These are phyloP conservation scores for Letharia lupina DNA, from an alignment of 495 filamentous ascomycete species.

Conservation along the genomic window DNA sequence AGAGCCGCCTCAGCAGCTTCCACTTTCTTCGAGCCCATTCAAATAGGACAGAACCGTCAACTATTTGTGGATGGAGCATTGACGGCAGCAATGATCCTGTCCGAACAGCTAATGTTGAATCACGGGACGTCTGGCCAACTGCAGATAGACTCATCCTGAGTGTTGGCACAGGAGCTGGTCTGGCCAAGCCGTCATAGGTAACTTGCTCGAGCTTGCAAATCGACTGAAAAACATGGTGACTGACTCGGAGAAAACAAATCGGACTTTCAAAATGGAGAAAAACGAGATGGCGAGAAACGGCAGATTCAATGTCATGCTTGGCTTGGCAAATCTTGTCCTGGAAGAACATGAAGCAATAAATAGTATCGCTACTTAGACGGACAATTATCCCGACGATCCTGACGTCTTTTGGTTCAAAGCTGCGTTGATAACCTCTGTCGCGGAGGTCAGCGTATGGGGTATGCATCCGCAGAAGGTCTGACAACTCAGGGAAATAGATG, in stretches of 20 bases:
- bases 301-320: slow-evolving; percentile 9
- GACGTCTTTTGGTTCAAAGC: slow-evolving; percentile 1
- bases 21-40: slow-evolving; percentile 35
- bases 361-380: slow-evolving; percentile 5
- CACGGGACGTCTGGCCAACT: slow-evolving; percentile 10
- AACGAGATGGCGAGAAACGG: neutral
- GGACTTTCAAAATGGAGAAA: slow-evolving; percentile 3
- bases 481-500: neutral
- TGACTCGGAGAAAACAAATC: slow-evolving; percentile 8
- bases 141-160: slow-evolving; percentile 9
- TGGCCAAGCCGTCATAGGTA: neutral
- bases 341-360: slow-evolving; percentile 9
- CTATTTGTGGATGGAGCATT: slow-evolving; percentile 40
- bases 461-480: slow-evolving; percentile 1
- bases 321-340: slow-evolving; percentile 1
- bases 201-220: slow-evolving; percentile 9
- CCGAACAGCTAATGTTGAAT: slow-evolving; percentile 29
- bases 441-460: neutral
- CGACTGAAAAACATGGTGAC: slow-evolving; percentile 5
- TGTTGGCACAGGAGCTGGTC: slow-evolving; percentile 6
- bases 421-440: neutral
- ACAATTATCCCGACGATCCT: neutral
- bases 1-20: slow-evolving; percentile 42
- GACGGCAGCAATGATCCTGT: slow-evolving; percentile 37
- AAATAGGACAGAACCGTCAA: slow-evolving; percentile 27